Evolutionary conservation across 495 filamentous ascomycete genomes (phyloP), one percentile per base, ranked within the genome.

Genomic region (Podospora tetraspora): DNA sequence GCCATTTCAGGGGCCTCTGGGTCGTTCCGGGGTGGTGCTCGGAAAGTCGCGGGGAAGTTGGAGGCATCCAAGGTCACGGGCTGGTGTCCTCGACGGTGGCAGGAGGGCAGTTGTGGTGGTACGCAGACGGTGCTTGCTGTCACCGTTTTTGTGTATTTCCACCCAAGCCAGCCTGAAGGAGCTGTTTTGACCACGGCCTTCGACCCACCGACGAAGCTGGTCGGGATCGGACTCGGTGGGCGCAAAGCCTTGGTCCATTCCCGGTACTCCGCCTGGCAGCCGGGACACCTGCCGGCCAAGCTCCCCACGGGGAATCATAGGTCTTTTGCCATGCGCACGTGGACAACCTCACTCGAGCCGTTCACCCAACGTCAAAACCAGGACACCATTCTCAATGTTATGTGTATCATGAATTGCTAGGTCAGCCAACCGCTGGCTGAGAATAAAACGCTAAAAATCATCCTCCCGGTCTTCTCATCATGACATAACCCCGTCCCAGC

Each of bases 41-140:
- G 72, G 72, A 67, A 74, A 73, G 19, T 25, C 56, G 72, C 72
- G 72, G 72, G 52, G 65, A 67, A 60, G 25, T 25, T 25, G 25
- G 25, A 25, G 25, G 25, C 25, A 25, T 25, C 25, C 1, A 60
- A 29, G 21, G 21, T 19, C 16, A 29, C 58, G 13, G 61, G n/a
- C 29, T 63, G 1, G 58, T 25, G 62, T 64, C 23, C 19, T 60
- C 59, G 13, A 43, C 13, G 13, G 34, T 16, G 34, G 34, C 13
- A 13, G 34, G 3, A 12, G 16, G 34, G 34, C 5, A 13, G 34
- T 16, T 13, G 24, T 29, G 21, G 32, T 43, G n/a, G n/a, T n/a
- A n/a, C n/a, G n/a, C n/a, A n/a, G n/a, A n/a, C n/a, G n/a, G n/a
- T n/a, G n/a, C n/a, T n/a, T n/a, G n/a, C n/a, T n/a, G n/a, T n/a